A percentile compares a stretch with the other conserved stretches of the same genome.
phyloP scores from a whole-genome alignment of 805 yeast species.

The Kodamaea laetipori region DNA sequence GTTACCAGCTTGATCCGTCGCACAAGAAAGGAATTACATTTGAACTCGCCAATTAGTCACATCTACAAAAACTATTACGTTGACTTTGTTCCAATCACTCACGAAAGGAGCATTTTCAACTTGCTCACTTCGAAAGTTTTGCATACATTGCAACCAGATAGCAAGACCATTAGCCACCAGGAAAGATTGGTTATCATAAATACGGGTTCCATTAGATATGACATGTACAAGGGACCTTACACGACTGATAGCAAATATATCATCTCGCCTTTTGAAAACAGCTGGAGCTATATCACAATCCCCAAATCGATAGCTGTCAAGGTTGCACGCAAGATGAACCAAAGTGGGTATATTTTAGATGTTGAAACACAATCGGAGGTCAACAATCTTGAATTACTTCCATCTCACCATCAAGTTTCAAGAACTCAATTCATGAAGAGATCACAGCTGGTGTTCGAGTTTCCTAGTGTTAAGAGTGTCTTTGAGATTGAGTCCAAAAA shows the following conservation, averaged over 20 bases:
- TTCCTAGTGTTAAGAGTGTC: neutral
- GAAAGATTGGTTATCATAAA: constrained; percentile 63
- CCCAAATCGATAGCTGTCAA: constrained; percentile 58
- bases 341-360: constrained; percentile 46
- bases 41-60: constrained; percentile 60
- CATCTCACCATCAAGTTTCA: constrained; percentile 15
- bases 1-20: constrained; percentile 48
- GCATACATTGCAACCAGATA: constrained; percentile 40
- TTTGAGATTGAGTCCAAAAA: neutral
- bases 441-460: neutral
- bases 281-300: constrained; percentile 69
- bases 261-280: constrained; percentile 81
- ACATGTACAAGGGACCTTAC: constrained; percentile 79
- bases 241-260: constrained; percentile 78
- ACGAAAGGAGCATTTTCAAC: constrained; percentile 54
- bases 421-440: constrained; percentile 16
- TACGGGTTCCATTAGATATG: constrained; percentile 88
- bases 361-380: constrained; percentile 14
- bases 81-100: constrained; percentile 59
- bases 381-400: constrained; percentile 8
- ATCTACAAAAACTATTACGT: constrained; percentile 70
- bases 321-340: constrained; percentile 59
- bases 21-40: constrained; percentile 49
- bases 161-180: constrained; percentile 20
- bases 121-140: constrained; percentile 61